A percentile compares a stretch with the other conserved stretches of the same genome.
Evolutionary conservation across 257 asterid species (phyloP).

Genomic region (Ocimum tenuiflorum): DNA sequence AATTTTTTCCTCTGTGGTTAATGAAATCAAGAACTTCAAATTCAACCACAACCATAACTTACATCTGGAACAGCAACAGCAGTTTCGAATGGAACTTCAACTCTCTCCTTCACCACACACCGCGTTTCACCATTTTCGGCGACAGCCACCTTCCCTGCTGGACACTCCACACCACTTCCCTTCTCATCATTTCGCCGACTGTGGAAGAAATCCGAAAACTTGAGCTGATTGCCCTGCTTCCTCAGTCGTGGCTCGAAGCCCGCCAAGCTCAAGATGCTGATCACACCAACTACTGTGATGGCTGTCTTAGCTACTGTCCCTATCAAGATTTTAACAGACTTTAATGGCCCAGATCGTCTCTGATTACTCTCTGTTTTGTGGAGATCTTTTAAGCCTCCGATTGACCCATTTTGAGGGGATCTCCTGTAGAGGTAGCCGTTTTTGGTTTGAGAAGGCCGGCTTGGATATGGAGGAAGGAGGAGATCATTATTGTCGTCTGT

Average conservation of each 20-base stretch:
- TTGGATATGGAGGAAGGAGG: conserved; percentile 95
- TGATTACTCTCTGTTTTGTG: conserved; percentile 21
- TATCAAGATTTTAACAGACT: conserved; percentile 29
- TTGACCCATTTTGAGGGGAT: conserved; percentile 43
- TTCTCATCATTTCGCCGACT: conserved; percentile 27
- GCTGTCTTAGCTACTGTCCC: conserved; percentile 60
- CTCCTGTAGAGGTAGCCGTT: conserved; percentile 39
- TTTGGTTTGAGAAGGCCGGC: conserved; percentile 53
- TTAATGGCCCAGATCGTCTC: conserved; percentile 28
- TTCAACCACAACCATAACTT: conserved; percentile 86
- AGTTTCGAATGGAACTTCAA: conserved; percentile 76
- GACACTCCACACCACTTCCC: conserved; percentile 33
- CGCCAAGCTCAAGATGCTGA: conserved; percentile 60
- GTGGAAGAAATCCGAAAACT: conserved; percentile 36
- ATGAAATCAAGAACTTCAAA: neutral
- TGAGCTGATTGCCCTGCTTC: conserved; percentile 47
- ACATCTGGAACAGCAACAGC: conserved; percentile 69
- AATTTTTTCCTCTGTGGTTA: neutral
- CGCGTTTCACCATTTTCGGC: conserved; percentile 68
- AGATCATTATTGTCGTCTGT: conserved; percentile 72
- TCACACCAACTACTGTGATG: conserved; percentile 56
- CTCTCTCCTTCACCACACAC: conserved; percentile 82
- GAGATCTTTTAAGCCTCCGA: conserved; percentile 13
- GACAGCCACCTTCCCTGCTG: conserved; percentile 66
- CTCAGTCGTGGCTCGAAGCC: conserved; percentile 65